These are phyloP conservation scores for Aspergillus tubingensis DNA, from an alignment of 2,329 filamentous ascomycete species.

Conservation along the genomic window DNA sequence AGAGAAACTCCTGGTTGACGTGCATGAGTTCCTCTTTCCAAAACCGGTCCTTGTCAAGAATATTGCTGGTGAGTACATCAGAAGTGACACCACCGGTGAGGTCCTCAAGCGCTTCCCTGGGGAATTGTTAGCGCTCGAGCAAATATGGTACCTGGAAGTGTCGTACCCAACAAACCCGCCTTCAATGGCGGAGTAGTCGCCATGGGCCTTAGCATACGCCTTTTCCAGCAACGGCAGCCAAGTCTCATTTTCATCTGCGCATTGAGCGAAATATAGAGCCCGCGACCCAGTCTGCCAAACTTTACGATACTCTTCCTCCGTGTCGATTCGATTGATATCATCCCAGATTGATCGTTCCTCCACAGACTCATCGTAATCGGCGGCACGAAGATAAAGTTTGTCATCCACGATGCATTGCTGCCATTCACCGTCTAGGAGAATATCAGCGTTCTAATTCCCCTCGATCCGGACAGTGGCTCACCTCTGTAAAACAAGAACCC, in stretches of 20 bases:
- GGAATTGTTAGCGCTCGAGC: constrained; percentile 8
- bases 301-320: constrained; percentile 69
- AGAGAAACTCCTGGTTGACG: constrained; percentile 74
- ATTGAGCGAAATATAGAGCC: constrained; percentile 52
- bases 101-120: constrained; percentile 59
- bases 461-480: constrained; percentile 26
- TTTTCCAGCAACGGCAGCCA: constrained; percentile 21
- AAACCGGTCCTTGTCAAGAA: constrained; percentile 71
- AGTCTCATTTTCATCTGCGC: constrained; percentile 21
- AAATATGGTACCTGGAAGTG: background rate
- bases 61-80: constrained; percentile 49
- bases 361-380: constrained; percentile 77
- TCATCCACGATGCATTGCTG: constrained; percentile 90
- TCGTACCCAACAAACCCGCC: constrained; percentile 68
- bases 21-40: constrained; percentile 80
- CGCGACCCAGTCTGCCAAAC: constrained; percentile 74
- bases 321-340: constrained; percentile 72
- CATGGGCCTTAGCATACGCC: constrained; percentile 65
- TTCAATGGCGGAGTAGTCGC: constrained; percentile 73
- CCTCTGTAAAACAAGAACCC: constrained; percentile 80
- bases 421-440: constrained; percentile 73
- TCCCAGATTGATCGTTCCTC: constrained; percentile 73
- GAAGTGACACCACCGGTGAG: constrained; percentile 56
- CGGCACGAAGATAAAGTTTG: constrained; percentile 80
- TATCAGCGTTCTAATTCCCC: background rate